Evolutionary conservation across 805 yeast genomes (phyloP).

Genomic region (Saturnispora diversa): DNA sequence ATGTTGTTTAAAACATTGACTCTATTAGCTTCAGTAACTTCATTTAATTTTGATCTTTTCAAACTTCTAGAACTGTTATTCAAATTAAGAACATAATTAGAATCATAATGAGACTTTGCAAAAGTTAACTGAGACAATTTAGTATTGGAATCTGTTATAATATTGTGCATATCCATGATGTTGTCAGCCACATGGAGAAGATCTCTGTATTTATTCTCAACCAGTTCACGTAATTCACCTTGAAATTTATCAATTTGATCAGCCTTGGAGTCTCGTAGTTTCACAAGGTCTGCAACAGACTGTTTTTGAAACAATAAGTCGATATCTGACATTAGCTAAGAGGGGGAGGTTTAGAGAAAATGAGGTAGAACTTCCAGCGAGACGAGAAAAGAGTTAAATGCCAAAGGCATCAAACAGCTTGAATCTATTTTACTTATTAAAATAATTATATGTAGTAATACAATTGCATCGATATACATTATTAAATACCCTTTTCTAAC

Average conservation of each 20-base stretch:
- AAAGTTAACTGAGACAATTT: constrained; percentile 25
- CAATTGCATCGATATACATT: no score
- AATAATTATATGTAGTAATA: no score
- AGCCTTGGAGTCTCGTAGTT: constrained; percentile 18
- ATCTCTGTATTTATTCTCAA: constrained; percentile 31
- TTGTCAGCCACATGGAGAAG: constrained; percentile 32
- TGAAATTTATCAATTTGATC: constrained; percentile 20
- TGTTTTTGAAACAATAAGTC: constrained; percentile 21
- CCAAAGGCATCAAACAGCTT: no score
- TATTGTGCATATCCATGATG: constrained; percentile 29
- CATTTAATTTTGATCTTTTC: not conserved
- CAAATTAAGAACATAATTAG: constrained; percentile 19
- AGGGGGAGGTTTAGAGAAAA: no score
- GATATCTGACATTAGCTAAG: not conserved
- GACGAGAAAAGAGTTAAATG: no score
- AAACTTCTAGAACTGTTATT: constrained; percentile 16
- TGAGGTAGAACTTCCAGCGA: no score
- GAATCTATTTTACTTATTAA: no score
- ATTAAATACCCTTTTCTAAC: no score
- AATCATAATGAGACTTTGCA: constrained; percentile 24
- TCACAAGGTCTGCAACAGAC: constrained; percentile 25
- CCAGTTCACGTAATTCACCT: constrained; percentile 25
- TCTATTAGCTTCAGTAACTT: constrained; percentile 5
- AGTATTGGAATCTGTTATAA: constrained; percentile 22
- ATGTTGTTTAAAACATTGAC: constrained; percentile 21